Percentiles rank a stretch among this genome's conserved stretches.
phyloP scores from a whole-genome alignment of 2,329 filamentous ascomycete genomes.

The Cladosporium sp. region DNA sequence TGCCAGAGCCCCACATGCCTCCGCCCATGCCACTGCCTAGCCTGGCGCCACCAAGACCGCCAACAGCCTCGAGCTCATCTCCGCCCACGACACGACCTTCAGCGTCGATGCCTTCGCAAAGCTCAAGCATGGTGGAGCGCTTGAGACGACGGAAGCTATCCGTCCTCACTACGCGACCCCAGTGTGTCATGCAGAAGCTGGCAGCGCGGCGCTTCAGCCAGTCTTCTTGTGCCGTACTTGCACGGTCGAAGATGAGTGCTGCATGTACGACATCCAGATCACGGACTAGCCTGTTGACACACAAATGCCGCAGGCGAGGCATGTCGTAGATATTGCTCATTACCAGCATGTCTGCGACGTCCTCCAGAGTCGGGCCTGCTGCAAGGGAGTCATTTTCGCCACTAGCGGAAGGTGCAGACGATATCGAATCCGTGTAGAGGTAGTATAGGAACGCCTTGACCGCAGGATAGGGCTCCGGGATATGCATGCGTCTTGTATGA shows the following conservation, averaged over 20 bases:
- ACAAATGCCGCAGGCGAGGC: constrained; percentile 83
- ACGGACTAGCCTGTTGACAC: constrained; percentile 81
- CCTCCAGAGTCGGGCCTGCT: constrained; percentile 61
- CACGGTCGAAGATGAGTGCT: constrained; percentile 93
- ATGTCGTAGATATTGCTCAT: constrained; percentile 99
- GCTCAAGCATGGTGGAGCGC: constrained; percentile 74
- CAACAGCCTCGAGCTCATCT: constrained; percentile 68
- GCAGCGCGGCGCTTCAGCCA: constrained; percentile 89
- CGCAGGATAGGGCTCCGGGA: constrained; percentile 90
- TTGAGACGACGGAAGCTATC: constrained; percentile 79
- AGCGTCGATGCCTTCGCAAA: constrained; percentile 88
- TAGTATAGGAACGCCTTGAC: constrained; percentile 95
- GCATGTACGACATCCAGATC: constrained; percentile 94
- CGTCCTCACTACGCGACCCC: constrained; percentile 89
- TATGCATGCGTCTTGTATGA: constrained; percentile 95
- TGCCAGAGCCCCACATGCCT: constrained; percentile 27
- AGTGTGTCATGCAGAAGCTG: constrained; percentile 84
- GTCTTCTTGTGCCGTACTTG: constrained; percentile 82
- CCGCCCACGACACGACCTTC: constrained; percentile 89
- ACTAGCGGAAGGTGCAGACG: constrained; percentile 26
- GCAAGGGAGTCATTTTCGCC: constrained; percentile 30
- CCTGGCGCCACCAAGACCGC: constrained; percentile 48
- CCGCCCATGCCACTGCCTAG: constrained; percentile 36
- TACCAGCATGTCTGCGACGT: constrained; percentile 89
- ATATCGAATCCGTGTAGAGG: constrained; percentile 91